Conservation (phyloP, 768 basidiomycete genomes). For the Termitomyces sp. region DNA sequence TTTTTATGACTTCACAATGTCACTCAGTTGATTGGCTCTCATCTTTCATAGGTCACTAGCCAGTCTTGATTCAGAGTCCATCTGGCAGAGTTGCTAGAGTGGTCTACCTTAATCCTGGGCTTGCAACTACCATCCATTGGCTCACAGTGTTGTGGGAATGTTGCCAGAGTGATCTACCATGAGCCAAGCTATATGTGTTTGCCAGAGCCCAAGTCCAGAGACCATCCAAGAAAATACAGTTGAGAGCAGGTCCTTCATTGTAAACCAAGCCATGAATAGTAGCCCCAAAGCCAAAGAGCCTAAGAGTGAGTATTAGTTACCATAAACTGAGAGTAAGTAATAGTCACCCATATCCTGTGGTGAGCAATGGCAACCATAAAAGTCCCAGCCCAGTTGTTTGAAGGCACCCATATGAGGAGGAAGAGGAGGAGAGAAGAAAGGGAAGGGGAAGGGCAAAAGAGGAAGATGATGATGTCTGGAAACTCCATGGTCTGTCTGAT, state of each 20-base stretch:
- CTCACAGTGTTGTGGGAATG: no score
- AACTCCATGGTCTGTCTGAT: no score
- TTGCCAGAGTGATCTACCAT: no score
- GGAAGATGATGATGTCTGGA: neutral
- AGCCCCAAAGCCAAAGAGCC: neutral
- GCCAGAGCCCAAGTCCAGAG: neutral
- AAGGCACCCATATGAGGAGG: neutral
- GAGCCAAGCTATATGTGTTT: no score
- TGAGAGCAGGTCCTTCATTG: neutral
- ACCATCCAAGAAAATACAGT: neutral
- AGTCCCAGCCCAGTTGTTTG: no score
- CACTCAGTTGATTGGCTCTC: neutral
- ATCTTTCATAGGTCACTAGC: neutral
- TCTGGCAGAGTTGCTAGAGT: no score
- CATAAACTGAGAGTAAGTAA: neutral
- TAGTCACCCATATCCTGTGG: neutral
- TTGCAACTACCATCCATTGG: no score
- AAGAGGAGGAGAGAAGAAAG: neutral
- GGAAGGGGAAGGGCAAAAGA: neutral
- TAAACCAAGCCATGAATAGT: neutral
- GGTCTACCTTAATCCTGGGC: no score
- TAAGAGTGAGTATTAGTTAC: neutral
- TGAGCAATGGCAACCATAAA: no score
- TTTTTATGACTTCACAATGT: no score
- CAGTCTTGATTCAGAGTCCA: neutral